Conservation (phyloP, 768 basidiomycete species). For the Hebeloma cylindrosporum region DNA sequence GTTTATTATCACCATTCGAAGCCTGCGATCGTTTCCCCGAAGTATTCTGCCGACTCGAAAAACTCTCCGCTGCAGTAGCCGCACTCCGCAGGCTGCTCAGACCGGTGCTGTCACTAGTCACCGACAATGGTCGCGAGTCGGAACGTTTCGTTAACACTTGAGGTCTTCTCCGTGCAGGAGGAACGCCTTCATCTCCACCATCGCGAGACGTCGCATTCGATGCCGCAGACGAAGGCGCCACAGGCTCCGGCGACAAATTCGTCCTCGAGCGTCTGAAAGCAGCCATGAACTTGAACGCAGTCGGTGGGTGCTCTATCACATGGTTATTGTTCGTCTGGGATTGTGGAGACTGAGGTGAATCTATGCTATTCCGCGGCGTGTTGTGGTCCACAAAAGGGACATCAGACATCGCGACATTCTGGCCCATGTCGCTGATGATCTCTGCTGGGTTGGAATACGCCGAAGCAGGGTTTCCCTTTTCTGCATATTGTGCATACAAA, state of each 20-base stretch:
- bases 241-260: conserved; percentile 49
- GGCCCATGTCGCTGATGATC: conserved; percentile 36
- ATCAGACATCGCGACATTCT: conserved; percentile 55
- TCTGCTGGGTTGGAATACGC: conserved; percentile 56
- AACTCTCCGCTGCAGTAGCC: conserved; percentile 48
- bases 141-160: conserved; percentile 22
- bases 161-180: conserved; percentile 15
- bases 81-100: conserved; percentile 61
- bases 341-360: conserved; percentile 36
- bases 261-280: conserved; percentile 66
- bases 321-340: conserved; percentile 27
- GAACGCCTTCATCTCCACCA: conserved; percentile 27
- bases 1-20: conserved; percentile 6
- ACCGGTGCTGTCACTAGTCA: conserved; percentile 58
- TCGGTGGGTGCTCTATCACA: conserved; percentile 44
- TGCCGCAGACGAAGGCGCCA: conserved; percentile 30
- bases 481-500: conserved; percentile 75
- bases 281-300: conserved; percentile 63
- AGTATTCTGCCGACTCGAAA: conserved; percentile 33
- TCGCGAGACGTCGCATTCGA: conserved; percentile 22
- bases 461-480: conserved; percentile 56
- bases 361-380: conserved; percentile 49
- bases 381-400: conserved; percentile 50
- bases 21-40: conserved; percentile 19
- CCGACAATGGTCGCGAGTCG: conserved; percentile 57